Evolutionary conservation across 352 stramenopile species (phyloP), one percentile per base, ranked within the genome.

Genomic region (Elongisporangium prolatum): DNA sequence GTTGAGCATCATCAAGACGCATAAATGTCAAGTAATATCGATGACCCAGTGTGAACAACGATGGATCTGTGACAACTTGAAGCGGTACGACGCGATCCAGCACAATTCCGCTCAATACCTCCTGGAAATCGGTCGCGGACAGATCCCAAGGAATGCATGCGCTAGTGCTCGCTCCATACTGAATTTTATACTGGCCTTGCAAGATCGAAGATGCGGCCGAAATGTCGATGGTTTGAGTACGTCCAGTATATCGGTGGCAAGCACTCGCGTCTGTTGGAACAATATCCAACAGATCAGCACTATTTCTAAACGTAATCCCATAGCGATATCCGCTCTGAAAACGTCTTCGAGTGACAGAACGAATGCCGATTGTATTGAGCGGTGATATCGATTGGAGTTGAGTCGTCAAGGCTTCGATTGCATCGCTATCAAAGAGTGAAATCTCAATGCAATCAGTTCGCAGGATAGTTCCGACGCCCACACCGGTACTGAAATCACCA

Each of bases 211-310:
- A 60, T n/a, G 54, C 37, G 0, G 80, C 67, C 1, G 48, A 65
- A 7, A 93, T 61, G 50, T 91, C 83, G 22, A 93, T 89, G 0
- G 83, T 89, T 60, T 93, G 83, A 3, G 64, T 78, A 2, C 66
- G 69, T 13, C 72, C 79, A 11, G 65, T 48, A 14, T 83, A 71
- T 11, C 24, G 55, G 1, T 64, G 28, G 54, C 83, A 91, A 21
- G 51, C 21, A 0, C 68, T 68, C 2, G 67, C 60, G 50, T 80
- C 66, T 21, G 65, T 63, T 11, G 77, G 50, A 11, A 87, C 59
- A 14, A 90, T 61, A 47, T 88, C 77, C 0, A 88, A 56, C 21
- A 90, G 50, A 47, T 86, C 67, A 16, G 57, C 60, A 22, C 71
- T 84, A 51, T 75, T 85, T 56, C 77, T 65, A 52, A 91, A 84